A percentile compares a stretch with the other conserved stretches of the same genome.
Conservation (phyloP, 1,284 basidiomycete species). For the Volvariella volvacea region DNA sequence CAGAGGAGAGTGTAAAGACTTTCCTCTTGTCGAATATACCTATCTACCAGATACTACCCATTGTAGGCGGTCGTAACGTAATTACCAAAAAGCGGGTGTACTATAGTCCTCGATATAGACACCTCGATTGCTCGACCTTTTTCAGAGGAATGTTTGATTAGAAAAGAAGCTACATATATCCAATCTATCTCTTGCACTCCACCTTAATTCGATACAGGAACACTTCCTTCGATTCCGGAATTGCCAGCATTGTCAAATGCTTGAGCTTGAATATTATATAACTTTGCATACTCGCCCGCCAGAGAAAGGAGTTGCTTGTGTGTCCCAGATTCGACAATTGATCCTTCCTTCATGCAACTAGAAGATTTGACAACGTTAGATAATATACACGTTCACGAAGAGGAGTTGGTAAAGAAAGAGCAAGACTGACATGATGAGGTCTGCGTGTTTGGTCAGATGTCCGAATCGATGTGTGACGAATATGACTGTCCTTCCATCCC, state of each 20-base stretch:
- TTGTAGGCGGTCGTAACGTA: too few relatives aligned
- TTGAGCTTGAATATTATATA: constrained; percentile 48
- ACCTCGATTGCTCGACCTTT: too few relatives aligned
- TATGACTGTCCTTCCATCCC: constrained; percentile 57
- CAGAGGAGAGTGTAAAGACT: too few relatives aligned
- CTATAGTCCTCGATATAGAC: too few relatives aligned
- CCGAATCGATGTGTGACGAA: constrained; percentile 69
- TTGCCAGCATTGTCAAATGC: neutral
- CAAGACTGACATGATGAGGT: constrained; percentile 47
- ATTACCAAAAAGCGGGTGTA: too few relatives aligned
- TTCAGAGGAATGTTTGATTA: too few relatives aligned
- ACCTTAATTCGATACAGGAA: too few relatives aligned
- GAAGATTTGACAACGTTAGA: neutral
- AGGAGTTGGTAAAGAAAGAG: constrained; percentile 6
- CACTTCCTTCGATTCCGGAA: too few relatives aligned
- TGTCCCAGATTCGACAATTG: constrained; percentile 44
- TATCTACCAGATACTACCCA: too few relatives aligned
- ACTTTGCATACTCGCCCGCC: constrained; percentile 45
- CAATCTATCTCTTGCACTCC: too few relatives aligned
- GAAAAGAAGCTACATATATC: too few relatives aligned
- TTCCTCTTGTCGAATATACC: too few relatives aligned
- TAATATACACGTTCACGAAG: neutral
- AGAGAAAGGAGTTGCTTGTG: constrained; percentile 42
- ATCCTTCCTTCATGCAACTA: constrained; percentile 58
- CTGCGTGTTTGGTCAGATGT: constrained; percentile 56